phyloP scores from a whole-genome alignment of 2,329 filamentous ascomycete genomes.

The Fusarium sp. region DNA sequence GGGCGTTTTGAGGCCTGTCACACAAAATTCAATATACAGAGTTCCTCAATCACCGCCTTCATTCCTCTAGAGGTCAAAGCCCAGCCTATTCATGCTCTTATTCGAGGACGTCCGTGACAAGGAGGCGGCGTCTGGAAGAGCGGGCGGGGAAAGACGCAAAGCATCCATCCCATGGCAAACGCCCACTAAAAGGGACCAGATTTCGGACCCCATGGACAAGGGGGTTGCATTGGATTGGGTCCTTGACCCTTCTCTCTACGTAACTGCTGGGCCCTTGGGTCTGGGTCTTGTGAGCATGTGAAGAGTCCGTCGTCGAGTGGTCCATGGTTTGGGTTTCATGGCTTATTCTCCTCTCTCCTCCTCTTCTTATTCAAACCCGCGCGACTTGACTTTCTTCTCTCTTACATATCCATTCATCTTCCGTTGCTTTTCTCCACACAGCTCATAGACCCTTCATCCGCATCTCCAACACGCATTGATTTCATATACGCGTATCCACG shows the following conservation, averaged over 20 bases:
- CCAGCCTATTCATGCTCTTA: neutral
- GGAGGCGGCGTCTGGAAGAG: neutral
- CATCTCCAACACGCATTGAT: neutral
- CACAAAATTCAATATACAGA: neutral
- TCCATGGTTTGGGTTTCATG: slow-evolving; percentile 13
- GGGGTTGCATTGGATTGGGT: slow-evolving; percentile 16
- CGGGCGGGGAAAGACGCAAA: slow-evolving; percentile 20
- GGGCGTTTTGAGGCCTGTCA: neutral
- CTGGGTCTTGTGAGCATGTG: slow-evolving; percentile 41
- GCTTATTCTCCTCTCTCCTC: slow-evolving; percentile 7
- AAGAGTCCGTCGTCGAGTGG: slow-evolving; percentile 14
- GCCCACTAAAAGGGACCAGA: slow-evolving; percentile 2
- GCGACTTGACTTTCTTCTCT: neutral
- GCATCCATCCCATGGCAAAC: neutral
- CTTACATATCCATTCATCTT: neutral
- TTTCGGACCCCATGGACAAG: slow-evolving; percentile 16
- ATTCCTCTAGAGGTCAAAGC: neutral
- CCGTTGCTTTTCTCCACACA: neutral
- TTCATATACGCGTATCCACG: neutral
- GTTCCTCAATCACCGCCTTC: neutral
- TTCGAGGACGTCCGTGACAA: neutral
- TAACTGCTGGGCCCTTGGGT: slow-evolving; percentile 31
- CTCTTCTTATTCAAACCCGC: slow-evolving; percentile 8
- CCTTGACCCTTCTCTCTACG: slow-evolving; percentile 16
- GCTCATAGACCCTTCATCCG: neutral